Base-by-base conservation (phyloP, 2,329 filamentous ascomycete species). In the Cordyceps fumosorosea region DNA sequence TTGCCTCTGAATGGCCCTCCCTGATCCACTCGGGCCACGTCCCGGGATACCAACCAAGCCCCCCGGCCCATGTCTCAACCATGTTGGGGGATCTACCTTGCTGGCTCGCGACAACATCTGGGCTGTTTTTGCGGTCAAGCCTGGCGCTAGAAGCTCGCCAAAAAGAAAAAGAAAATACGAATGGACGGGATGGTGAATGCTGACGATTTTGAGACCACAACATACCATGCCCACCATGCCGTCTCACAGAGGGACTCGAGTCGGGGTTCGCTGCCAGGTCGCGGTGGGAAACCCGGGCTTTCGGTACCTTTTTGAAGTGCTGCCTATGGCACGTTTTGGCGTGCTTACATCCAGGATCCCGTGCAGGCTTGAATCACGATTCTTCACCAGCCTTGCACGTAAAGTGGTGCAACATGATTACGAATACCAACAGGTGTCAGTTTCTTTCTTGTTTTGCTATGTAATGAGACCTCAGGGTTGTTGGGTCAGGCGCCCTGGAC, bases 31-130 rank as follows among this genome's bases (percentile, higher is more conserved):
- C 57, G 48, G 57, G 22, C n/a, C 37, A 20, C 4, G 57, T 44
- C 50, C 57, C 57, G 40, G 48, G 57, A 59, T 44, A 32, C 29
- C 26, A 29, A 29, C 26, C 26, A 29, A 29, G 6, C 6, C 26
- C 26, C 26, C 26, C 26, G 12, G 32, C 34, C 47, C 44, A 12
- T n/a, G 16, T 44, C 34, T 44, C 47, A 59, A 59, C 34, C 32
- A 32, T 60, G 58, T 54, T 60, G 58, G 58, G 57, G 48, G 58
- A 60, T 60, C 58, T 53, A 54, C 40, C 58, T 22, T 54, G 37
- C 56, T 51, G 40, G 56, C 45, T n/a, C 14, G 12, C 22, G 22
- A 50, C 47, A 50, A 14, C 4, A 50, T 29, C 47, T 29, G 22
- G 16, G 10, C 32, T 24, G 3, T 14, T 29, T 26, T 56, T 47